Conservation (phyloP, 768 basidiomycete genomes). For the Floccularia luteovirens region DNA sequence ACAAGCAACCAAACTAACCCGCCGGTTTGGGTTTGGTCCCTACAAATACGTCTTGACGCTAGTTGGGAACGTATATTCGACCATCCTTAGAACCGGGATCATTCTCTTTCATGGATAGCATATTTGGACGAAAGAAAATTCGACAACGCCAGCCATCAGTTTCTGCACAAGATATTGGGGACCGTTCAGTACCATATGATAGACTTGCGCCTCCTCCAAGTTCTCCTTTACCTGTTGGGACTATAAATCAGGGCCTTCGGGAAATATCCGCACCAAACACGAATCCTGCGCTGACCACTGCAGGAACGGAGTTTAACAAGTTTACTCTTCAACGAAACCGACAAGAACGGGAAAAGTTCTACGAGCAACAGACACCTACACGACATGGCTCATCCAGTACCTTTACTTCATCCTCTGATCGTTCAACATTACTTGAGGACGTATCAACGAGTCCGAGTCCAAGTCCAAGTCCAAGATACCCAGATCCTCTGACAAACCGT, state of each 20-base stretch:
- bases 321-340: constrained; percentile 42
- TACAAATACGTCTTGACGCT: too few species aligned
- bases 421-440: constrained; percentile 52
- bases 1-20: too few species aligned
- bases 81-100: too few species aligned
- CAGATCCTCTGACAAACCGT: constrained; percentile 24
- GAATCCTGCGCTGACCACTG: constrained; percentile 67
- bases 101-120: constrained; percentile 60
- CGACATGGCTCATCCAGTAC: constrained; percentile 45
- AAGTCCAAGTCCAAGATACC: constrained; percentile 17
- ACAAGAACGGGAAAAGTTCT: constrained; percentile 47
- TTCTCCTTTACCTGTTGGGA: constrained; percentile 51
- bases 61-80: too few species aligned
- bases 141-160: constrained; percentile 57
- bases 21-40: too few species aligned
- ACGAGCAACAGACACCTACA: constrained; percentile 26
- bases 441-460: constrained; percentile 30
- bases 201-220: constrained; percentile 47
- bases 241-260: constrained; percentile 47
- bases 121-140: constrained; percentile 61
- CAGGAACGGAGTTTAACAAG: constrained; percentile 68
- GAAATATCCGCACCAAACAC: constrained; percentile 80
- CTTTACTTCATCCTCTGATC: constrained; percentile 48
- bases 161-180: constrained; percentile 52
- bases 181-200: constrained; percentile 69